Percentiles rank a stretch among this genome's conserved stretches.
Evolutionary conservation across 768 basidiomycete species (phyloP).

Genomic region (Leccinum boreale): DNA sequence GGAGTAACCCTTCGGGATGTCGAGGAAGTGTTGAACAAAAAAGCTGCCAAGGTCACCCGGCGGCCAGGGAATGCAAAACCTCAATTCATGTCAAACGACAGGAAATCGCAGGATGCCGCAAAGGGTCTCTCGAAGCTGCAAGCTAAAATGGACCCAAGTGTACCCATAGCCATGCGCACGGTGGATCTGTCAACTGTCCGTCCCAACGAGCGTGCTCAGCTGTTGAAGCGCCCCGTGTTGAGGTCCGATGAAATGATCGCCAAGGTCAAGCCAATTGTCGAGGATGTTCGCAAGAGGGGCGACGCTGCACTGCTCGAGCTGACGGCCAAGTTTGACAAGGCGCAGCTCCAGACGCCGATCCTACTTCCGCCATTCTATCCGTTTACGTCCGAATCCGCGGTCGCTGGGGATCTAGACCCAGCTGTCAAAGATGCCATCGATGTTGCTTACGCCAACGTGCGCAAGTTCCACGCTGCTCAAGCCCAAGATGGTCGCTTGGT

Average conservation of each 20-base stretch:
- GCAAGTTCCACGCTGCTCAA: constrained; percentile 89
- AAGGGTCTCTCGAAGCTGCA: constrained; percentile 29
- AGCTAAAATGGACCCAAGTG: constrained; percentile 29
- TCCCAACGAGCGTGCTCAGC: constrained; percentile 52
- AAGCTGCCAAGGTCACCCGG: constrained; percentile 83
- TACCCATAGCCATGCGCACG: constrained; percentile 75
- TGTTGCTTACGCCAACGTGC: constrained; percentile 86
- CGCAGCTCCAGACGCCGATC: constrained; percentile 62
- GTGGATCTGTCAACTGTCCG: constrained; percentile 52
- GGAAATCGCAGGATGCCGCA: constrained; percentile 21
- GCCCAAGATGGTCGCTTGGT: constrained; percentile 62
- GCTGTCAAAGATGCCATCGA: constrained; percentile 81
- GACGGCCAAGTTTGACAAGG: constrained; percentile 93
- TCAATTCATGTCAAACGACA: constrained; percentile 48
- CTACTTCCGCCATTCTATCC: constrained; percentile 72
- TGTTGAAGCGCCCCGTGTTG: constrained; percentile 88
- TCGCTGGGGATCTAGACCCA: constrained; percentile 57
- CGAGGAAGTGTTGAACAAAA: constrained; percentile 76
- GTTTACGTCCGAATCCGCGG: constrained; percentile 33
- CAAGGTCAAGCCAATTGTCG: constrained; percentile 93
- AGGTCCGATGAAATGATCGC: constrained; percentile 60
- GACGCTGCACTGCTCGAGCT: constrained; percentile 84
- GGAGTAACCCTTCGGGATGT: constrained; percentile 85
- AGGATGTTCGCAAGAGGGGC: constrained; percentile 77
- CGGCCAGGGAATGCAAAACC: constrained; percentile 91